These are phyloP conservation scores for Xylariaceae sp. DNA, from an alignment of 2,329 filamentous ascomycete species.

Conservation along the genomic window DNA sequence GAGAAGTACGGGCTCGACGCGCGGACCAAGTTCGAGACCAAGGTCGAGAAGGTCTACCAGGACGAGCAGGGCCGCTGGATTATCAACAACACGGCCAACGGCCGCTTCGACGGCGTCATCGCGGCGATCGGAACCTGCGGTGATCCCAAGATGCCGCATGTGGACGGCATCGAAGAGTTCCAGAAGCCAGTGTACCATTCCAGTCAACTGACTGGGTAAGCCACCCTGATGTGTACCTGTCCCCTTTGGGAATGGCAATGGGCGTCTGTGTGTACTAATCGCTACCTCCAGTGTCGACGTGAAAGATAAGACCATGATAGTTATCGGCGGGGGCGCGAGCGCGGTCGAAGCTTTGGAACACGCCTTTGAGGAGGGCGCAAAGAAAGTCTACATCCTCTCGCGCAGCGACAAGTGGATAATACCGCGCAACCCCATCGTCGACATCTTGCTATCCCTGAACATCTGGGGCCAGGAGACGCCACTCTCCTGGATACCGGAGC, in stretches of 20 bases:
- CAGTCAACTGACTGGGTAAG: conserved; percentile 60
- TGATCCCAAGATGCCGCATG: conserved; percentile 64
- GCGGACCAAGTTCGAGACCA: conserved; percentile 66
- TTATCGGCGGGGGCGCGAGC: conserved; percentile 75
- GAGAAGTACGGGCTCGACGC: conserved; percentile 65
- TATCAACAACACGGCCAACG: conserved; percentile 65
- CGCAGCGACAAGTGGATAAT: conserved; percentile 85
- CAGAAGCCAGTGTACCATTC: conserved; percentile 70
- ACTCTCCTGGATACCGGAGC: conserved; percentile 73
- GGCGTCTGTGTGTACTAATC: conserved; percentile 1
- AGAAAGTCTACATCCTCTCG: conserved; percentile 66
- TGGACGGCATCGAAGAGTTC: conserved; percentile 68
- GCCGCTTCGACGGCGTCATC: conserved; percentile 73
- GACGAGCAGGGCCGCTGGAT: conserved; percentile 68
- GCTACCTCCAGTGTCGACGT: conserved; percentile 52
- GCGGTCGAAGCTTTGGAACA: conserved; percentile 82
- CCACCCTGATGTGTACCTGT: neutral
- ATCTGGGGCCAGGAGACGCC: conserved; percentile 72
- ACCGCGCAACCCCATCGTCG: conserved; percentile 69
- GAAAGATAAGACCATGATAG: conserved; percentile 67
- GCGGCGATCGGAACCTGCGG: conserved; percentile 77
- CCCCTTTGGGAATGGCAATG: neutral
- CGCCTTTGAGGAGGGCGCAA: conserved; percentile 59
- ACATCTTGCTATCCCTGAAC: conserved; percentile 69
- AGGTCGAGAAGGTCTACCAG: conserved; percentile 64